Percentiles rank a stretch among this genome's conserved stretches.
These are phyloP conservation scores for Gnomoniopsis smithogilvyi DNA, from an alignment of 2,329 filamentous ascomycete genomes.

Conservation along the genomic window DNA sequence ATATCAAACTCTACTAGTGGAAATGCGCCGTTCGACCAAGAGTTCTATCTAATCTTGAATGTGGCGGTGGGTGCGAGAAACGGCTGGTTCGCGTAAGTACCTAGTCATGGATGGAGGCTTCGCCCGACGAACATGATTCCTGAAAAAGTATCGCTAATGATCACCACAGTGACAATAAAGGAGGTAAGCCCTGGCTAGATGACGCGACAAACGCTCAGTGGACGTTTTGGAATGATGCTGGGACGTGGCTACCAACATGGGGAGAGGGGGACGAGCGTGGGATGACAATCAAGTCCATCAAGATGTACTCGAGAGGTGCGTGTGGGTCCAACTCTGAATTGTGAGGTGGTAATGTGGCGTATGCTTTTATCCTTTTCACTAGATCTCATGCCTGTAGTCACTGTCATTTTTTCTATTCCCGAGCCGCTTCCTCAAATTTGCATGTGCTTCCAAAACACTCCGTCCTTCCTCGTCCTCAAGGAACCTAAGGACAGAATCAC, in stretches of 20 bases:
- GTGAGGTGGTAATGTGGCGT: constrained; percentile 1
- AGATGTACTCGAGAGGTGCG: constrained; percentile 42
- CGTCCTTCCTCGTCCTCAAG: too few species aligned
- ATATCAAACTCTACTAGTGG: constrained; percentile 30
- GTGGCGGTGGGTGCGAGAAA: constrained; percentile 48
- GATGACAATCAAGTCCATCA: constrained; percentile 43
- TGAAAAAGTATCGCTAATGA: constrained; percentile 9
- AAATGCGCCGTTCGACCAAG: constrained; percentile 50
- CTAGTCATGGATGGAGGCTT: too few species aligned
- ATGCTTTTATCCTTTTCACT: background rate
- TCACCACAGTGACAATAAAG: constrained; percentile 35
- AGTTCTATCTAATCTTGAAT: constrained; percentile 49
- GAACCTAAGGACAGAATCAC: too few species aligned
- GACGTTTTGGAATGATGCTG: constrained; percentile 40
- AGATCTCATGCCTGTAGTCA: background rate
- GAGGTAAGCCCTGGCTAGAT: constrained; percentile 45
- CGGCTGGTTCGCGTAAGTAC: constrained; percentile 42
- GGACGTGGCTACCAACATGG: constrained; percentile 46
- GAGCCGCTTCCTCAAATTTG: too few species aligned
- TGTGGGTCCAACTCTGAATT: constrained; percentile 21
- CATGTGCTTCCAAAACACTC: too few species aligned
- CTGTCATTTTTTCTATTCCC: too few species aligned
- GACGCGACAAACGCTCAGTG: constrained; percentile 33
- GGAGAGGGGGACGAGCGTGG: constrained; percentile 36
- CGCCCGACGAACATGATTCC: background rate